Conservation (phyloP, 2,329 filamentous ascomycete genomes). For the Passalora sequoiae region DNA sequence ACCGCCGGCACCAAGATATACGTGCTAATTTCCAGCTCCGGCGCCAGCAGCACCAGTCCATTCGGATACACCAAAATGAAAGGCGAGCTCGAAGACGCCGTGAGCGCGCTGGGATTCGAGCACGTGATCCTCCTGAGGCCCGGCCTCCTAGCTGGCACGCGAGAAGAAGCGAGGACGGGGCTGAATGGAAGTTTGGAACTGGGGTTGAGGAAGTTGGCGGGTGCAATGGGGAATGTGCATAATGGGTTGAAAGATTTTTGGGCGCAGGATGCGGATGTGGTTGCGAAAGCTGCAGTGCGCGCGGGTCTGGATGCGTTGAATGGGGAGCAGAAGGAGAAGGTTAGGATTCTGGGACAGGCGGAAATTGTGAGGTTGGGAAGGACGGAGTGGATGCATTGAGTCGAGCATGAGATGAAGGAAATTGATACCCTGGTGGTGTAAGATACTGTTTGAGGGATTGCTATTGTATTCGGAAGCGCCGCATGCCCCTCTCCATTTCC, state of each 20-base stretch:
- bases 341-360: constrained; percentile 55
- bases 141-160: constrained; percentile 67
- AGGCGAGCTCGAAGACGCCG: constrained; percentile 73
- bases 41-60: constrained; percentile 49
- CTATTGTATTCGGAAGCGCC: too few relatives aligned
- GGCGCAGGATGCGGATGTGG: constrained; percentile 69
- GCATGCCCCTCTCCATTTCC: too few relatives aligned
- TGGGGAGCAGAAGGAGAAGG: constrained; percentile 52
- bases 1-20: constrained; percentile 66
- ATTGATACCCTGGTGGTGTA: background rate
- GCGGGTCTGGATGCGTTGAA: constrained; percentile 51
- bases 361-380: constrained; percentile 66
- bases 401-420: background rate
- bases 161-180: constrained; percentile 50
- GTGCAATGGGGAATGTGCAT: constrained; percentile 51
- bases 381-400: constrained; percentile 41
- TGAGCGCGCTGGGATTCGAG: constrained; percentile 68
- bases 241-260: constrained; percentile 56
- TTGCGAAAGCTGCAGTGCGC: constrained; percentile 61
- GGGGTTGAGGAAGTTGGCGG: constrained; percentile 52
- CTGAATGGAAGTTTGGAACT: constrained; percentile 48
- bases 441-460: too few relatives aligned
- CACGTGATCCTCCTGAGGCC: constrained; percentile 70
- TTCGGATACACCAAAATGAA: constrained; percentile 69
- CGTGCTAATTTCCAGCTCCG: constrained; percentile 64